A percentile compares a stretch with the other conserved stretches of the same genome.
Evolutionary conservation across 2,329 filamentous ascomycete species (phyloP).

Genomic region (Aspergillus intermedius): DNA sequence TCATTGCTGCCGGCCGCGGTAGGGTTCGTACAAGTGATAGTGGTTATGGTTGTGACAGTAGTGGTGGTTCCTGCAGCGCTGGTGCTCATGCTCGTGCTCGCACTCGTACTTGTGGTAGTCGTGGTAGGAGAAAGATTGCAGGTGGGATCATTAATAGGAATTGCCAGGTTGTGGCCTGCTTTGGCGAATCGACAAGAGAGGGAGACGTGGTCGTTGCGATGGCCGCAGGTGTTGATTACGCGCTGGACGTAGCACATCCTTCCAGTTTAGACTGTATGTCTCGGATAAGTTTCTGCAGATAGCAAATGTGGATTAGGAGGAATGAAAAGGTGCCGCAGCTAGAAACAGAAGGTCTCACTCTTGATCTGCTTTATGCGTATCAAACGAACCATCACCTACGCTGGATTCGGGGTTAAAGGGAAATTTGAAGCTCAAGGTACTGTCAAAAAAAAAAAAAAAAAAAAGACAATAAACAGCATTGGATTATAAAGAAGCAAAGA

Average conservation of each 20-base stretch:
- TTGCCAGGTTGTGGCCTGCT: neutral
- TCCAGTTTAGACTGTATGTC: too few relatives aligned
- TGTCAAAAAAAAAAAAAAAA: too few relatives aligned
- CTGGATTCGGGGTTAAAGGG: too few relatives aligned
- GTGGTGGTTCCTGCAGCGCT: neutral
- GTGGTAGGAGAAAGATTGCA: neutral
- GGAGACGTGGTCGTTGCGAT: constrained; percentile 17
- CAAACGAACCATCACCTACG: too few relatives aligned
- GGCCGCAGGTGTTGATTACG: constrained; percentile 17
- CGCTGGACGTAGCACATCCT: constrained; percentile 18
- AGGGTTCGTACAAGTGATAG: too few relatives aligned
- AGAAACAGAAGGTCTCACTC: too few relatives aligned
- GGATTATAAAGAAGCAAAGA: neutral
- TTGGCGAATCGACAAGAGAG: constrained; percentile 13
- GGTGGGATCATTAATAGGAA: neutral
- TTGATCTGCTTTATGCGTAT: too few relatives aligned
- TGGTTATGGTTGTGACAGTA: neutral
- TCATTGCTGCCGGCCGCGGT: too few relatives aligned
- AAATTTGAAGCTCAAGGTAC: neutral
- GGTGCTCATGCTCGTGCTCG: neutral
- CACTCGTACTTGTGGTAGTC: neutral
- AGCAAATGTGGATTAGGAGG: too few relatives aligned
- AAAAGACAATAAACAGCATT: too few relatives aligned
- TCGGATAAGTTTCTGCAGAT: too few relatives aligned
- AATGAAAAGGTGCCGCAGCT: too few relatives aligned